Percentiles rank a stretch among this genome's conserved stretches.
These are phyloP conservation scores for Hortaea werneckii DNA, from an alignment of 2,329 filamentous ascomycete species.

Conservation along the genomic window DNA sequence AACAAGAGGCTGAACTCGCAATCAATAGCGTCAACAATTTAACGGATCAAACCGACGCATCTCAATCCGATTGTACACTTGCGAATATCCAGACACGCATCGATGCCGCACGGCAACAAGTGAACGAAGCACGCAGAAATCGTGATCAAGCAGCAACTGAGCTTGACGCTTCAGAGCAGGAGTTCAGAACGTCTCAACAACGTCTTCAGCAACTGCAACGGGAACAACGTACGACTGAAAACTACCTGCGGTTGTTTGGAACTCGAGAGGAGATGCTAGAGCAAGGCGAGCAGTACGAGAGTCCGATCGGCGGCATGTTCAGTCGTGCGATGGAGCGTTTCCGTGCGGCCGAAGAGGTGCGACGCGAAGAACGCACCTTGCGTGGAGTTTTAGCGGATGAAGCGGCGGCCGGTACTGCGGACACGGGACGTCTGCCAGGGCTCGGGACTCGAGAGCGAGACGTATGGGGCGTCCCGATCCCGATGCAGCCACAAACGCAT, in stretches of 20 bases:
- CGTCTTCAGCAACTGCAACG: slow-evolving; percentile 24
- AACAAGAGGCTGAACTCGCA: slow-evolving; percentile 12
- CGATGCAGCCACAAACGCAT: background rate
- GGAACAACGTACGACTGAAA: slow-evolving; percentile 27
- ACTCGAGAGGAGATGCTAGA: slow-evolving; percentile 37
- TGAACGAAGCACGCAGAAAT: slow-evolving; percentile 22
- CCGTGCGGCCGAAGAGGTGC: slow-evolving; percentile 31
- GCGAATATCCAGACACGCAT: slow-evolving; percentile 20
- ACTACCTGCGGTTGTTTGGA: slow-evolving; percentile 35
- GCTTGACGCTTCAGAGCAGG: slow-evolving; percentile 24
- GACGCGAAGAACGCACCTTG: slow-evolving; percentile 24
- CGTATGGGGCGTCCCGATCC: slow-evolving; percentile 23
- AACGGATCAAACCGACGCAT: slow-evolving; percentile 4
- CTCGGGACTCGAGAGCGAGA: slow-evolving; percentile 13
- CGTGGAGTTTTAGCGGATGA: slow-evolving; percentile 24
- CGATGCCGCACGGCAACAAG: slow-evolving; percentile 20
- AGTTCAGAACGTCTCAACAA: slow-evolving; percentile 22
- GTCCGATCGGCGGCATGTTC: slow-evolving; percentile 40
- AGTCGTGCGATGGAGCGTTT: slow-evolving; percentile 34
- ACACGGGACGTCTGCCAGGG: slow-evolving; percentile 11
- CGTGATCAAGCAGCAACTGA: slow-evolving; percentile 24
- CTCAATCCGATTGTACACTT: slow-evolving; percentile 15
- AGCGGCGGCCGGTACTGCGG: slow-evolving; percentile 13
- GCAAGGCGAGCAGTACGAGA: slow-evolving; percentile 37
- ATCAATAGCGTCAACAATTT: slow-evolving; percentile 15